Conservation (phyloP, 257 asterid genomes). For the Fraxinus pennsylvanica region DNA sequence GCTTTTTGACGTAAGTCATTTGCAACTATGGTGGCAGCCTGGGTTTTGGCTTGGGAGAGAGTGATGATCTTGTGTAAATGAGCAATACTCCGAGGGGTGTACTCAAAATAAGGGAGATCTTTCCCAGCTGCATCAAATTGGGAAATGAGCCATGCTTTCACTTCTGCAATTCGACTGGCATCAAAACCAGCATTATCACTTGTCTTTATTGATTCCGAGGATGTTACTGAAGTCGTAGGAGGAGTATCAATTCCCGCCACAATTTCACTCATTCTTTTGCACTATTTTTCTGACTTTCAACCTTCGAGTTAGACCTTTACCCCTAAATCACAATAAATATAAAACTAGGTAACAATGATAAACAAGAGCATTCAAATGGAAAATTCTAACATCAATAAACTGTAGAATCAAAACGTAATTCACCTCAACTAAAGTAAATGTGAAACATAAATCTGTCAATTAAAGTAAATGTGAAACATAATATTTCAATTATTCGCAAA, state of each 20-base stretch:
- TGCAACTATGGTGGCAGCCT: conserved; percentile 85
- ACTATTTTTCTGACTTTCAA: conserved; percentile 26
- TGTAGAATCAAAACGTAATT: too few species aligned
- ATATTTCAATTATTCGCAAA: too few species aligned
- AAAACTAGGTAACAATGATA: too few species aligned
- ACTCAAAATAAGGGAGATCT: conserved; percentile 87
- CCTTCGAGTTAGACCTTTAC: conserved; percentile 28
- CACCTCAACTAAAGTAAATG: too few species aligned
- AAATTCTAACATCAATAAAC: too few species aligned
- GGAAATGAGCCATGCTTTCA: conserved; percentile 3
- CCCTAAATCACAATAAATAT: not conserved
- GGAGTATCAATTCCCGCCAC: conserved; percentile 55
- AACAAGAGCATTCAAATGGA: too few species aligned
- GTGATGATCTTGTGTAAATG: conserved; percentile 36
- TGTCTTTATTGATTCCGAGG: conserved; percentile 52
- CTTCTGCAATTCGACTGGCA: not conserved
- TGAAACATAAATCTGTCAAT: not conserved
- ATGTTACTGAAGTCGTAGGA: conserved; percentile 42
- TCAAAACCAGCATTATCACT: conserved; percentile 46
- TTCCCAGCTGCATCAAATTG: conserved; percentile 45
- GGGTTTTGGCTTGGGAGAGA: conserved; percentile 28
- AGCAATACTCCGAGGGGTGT: conserved; percentile 78
- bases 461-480: too few species aligned
- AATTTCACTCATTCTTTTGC: conserved; percentile 57
- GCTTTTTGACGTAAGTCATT: conserved; percentile 91